phyloP scores from a whole-genome alignment of 164 flowering plant species.

The Platanus orientalis region DNA sequence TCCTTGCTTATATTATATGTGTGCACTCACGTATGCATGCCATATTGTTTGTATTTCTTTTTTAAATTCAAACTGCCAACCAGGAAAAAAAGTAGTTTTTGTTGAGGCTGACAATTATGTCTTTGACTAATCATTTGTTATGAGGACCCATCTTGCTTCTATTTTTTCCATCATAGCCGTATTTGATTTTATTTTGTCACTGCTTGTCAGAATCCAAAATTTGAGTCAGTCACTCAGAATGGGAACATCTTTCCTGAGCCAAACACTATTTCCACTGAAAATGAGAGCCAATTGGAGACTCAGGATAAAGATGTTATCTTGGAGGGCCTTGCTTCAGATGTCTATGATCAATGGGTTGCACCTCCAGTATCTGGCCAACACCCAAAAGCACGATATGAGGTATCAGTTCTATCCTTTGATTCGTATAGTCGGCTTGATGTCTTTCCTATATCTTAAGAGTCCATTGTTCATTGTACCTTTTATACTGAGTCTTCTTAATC shows the following conservation, averaged over 20 bases:
- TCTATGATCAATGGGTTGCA: constrained; percentile 90
- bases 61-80: too few species aligned
- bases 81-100: too few species aligned
- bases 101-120: background rate
- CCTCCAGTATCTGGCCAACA: constrained; percentile 78
- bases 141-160: background rate
- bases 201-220: constrained; percentile 32
- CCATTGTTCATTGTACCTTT: background rate
- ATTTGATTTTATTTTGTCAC: background rate
- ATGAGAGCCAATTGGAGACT: constrained; percentile 55
- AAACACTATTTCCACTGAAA: constrained; percentile 62
- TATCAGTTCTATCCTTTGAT: constrained; percentile 17
- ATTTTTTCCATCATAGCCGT: background rate
- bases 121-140: too few species aligned
- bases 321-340: constrained; percentile 62
- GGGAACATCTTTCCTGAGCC: constrained; percentile 61
- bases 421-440: background rate
- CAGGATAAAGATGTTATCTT: constrained; percentile 86
- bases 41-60: too few species aligned
- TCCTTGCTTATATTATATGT: too few species aligned
- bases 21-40: too few species aligned
- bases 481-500: background rate
- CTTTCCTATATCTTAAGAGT: background rate
- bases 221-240: constrained; percentile 49
- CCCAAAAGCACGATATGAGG: constrained; percentile 97